phyloP scores from a whole-genome alignment of 495 filamentous ascomycete species.

The Neurospora sp. region DNA sequence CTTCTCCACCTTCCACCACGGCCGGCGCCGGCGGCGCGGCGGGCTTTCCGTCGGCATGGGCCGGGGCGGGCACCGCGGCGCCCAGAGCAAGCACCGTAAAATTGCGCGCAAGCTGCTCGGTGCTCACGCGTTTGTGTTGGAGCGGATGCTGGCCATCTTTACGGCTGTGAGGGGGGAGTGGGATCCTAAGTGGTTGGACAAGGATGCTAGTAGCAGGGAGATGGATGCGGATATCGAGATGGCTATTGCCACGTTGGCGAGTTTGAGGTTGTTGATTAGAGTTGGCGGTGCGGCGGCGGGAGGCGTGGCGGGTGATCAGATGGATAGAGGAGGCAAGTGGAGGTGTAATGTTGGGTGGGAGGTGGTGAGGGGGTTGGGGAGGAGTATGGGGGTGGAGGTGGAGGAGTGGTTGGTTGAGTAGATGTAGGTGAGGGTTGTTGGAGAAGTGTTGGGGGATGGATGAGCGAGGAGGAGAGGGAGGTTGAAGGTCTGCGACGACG shows the following conservation, averaged over 20 bases:
- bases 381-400: slow-evolving; percentile 61
- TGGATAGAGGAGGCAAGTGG: slow-evolving; percentile 62
- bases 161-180: slow-evolving; percentile 65
- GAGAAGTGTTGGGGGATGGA: background rate
- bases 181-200: slow-evolving; percentile 23
- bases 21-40: slow-evolving; percentile 29
- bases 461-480: background rate
- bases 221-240: slow-evolving; percentile 54
- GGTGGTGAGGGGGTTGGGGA: slow-evolving; percentile 49
- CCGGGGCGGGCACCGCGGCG: slow-evolving; percentile 22
- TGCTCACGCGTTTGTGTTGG: slow-evolving; percentile 73
- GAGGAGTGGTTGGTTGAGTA: slow-evolving; percentile 60
- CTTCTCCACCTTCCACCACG: slow-evolving; percentile 71
- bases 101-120: slow-evolving; percentile 61
- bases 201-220: slow-evolving; percentile 14
- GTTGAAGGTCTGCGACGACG: background rate
- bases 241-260: slow-evolving; percentile 71
- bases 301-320: slow-evolving; percentile 32
- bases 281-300: slow-evolving; percentile 30
- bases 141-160: slow-evolving; percentile 82
- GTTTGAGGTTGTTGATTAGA: slow-evolving; percentile 61
- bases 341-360: slow-evolving; percentile 70
- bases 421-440: background rate
- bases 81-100: slow-evolving; percentile 53
- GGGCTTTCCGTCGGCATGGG: slow-evolving; percentile 15